These are phyloP conservation scores for Citrus mangshanensis DNA, from an alignment of 345 rosid species.

Conservation along the genomic window DNA sequence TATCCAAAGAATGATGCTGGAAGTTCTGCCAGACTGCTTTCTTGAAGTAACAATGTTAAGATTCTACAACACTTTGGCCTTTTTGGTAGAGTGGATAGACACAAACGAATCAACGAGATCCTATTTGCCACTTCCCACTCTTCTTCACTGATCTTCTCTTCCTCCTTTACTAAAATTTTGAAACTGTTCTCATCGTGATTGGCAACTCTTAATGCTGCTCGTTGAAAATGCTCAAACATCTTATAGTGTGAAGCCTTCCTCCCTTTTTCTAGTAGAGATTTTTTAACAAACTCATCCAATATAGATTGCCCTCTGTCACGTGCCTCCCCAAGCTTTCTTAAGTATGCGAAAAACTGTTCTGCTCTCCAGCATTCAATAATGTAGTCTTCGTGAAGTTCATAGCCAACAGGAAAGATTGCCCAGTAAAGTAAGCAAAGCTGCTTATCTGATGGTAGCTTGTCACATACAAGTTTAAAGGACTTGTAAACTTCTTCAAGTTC, in stretches of 20 bases:
- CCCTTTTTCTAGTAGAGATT: background rate
- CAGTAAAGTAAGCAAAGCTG: conserved; percentile 15
- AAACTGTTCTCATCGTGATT: too few relatives aligned
- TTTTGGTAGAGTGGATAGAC: background rate
- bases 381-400: conserved; percentile 13
- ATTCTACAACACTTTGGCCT: conserved; percentile 5
- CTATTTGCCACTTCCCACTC: conserved; percentile 19
- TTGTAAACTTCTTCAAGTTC: background rate
- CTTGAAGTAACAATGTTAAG: conserved; percentile 18
- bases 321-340: background rate
- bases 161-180: background rate
- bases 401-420: conserved; percentile 18
- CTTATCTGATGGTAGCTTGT: background rate
- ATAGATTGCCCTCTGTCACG: conserved; percentile 10
- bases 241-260: background rate
- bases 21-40: background rate
- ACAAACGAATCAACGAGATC: background rate
- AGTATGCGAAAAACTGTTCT: background rate
- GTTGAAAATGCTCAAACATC: background rate
- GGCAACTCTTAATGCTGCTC: background rate
- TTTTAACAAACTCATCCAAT: background rate
- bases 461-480: conserved; percentile 21
- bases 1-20: conserved; percentile 10
- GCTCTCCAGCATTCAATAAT: conserved; percentile 30
- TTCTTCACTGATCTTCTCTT: background rate